Percentiles rank a stretch among this genome's conserved stretches.
Evolutionary conservation across 306 rosid genomes (phyloP).

Genomic region (Leucaena leucocephala): DNA sequence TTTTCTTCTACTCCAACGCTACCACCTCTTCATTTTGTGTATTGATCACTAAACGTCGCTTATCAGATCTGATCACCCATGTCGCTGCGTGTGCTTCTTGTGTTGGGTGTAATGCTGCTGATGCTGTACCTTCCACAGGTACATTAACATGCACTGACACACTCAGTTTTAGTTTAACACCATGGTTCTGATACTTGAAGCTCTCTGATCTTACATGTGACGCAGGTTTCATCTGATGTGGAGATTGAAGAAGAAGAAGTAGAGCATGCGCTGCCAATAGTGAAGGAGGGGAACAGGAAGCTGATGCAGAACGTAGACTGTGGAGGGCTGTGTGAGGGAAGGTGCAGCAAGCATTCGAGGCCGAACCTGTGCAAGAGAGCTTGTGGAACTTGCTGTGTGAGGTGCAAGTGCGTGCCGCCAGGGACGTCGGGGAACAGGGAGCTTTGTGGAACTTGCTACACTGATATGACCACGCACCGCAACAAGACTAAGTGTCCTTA

Average conservation of each 20-base stretch:
- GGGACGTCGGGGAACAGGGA: slow-evolving; percentile 75
- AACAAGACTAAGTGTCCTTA: slow-evolving; percentile 65
- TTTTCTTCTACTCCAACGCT: too few relatives aligned
- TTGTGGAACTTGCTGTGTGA: slow-evolving; percentile 64
- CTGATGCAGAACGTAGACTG: slow-evolving; percentile 56
- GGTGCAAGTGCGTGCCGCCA: slow-evolving; percentile 78
- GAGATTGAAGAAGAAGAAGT: slow-evolving; percentile 39
- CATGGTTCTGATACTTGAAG: not conserved
- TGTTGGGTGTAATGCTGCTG: slow-evolving; percentile 39
- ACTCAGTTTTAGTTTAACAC: not conserved
- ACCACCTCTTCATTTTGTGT: not conserved
- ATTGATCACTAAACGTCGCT: not conserved
- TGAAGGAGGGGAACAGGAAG: slow-evolving; percentile 55
- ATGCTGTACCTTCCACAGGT: slow-evolving; percentile 44
- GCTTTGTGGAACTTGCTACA: slow-evolving; percentile 66
- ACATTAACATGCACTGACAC: not conserved
- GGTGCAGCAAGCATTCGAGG: slow-evolving; percentile 59
- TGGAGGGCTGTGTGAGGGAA: slow-evolving; percentile 48
- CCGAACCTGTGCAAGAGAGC: slow-evolving; percentile 63
- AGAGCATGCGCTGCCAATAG: not conserved
- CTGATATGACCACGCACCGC: slow-evolving; percentile 67
- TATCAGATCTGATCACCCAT: not conserved
- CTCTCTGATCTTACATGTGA: not conserved
- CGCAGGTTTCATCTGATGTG: slow-evolving; percentile 59
- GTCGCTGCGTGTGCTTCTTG: slow-evolving; percentile 44